Conservation (phyloP, 768 basidiomycete species). For the Mrakia gelida region DNA sequence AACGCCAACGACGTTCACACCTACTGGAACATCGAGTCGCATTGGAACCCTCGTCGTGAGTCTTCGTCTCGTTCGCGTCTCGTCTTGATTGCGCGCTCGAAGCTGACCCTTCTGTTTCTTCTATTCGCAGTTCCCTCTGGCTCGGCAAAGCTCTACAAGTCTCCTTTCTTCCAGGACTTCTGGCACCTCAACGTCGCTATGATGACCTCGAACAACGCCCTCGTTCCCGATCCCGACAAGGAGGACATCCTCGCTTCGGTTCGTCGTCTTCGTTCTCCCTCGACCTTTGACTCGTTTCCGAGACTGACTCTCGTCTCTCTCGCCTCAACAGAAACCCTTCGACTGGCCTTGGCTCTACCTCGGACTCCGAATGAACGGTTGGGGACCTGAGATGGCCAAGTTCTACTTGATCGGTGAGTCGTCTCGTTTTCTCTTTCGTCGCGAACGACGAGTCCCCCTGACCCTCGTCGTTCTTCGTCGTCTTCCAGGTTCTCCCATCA, state of each 20-base stretch:
- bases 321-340: constrained; percentile 53
- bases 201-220: constrained; percentile 99
- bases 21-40: constrained; percentile 97
- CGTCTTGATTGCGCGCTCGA: background rate
- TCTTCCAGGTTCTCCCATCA: constrained; percentile 66
- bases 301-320: background rate
- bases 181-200: constrained; percentile 99
- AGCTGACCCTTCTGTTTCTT: constrained; percentile 27
- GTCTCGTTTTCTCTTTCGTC: constrained; percentile 38
- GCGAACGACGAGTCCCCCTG: background rate
- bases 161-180: constrained; percentile 93
- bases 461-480: background rate
- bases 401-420: constrained; percentile 63
- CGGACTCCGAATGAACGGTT: constrained; percentile 95
- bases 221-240: constrained; percentile 95
- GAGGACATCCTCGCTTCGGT: constrained; percentile 89
- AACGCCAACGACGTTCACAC: constrained; percentile 75
- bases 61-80: constrained; percentile 34
- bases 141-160: constrained; percentile 74
- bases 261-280: background rate
- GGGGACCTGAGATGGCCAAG: constrained; percentile 80
- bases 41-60: constrained; percentile 92
- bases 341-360: constrained; percentile 92
- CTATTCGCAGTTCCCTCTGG: constrained; percentile 66
- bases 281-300: background rate